These are phyloP conservation scores for Sclerotinia nivalis DNA, from an alignment of 2,329 filamentous ascomycete species.

Conservation along the genomic window DNA sequence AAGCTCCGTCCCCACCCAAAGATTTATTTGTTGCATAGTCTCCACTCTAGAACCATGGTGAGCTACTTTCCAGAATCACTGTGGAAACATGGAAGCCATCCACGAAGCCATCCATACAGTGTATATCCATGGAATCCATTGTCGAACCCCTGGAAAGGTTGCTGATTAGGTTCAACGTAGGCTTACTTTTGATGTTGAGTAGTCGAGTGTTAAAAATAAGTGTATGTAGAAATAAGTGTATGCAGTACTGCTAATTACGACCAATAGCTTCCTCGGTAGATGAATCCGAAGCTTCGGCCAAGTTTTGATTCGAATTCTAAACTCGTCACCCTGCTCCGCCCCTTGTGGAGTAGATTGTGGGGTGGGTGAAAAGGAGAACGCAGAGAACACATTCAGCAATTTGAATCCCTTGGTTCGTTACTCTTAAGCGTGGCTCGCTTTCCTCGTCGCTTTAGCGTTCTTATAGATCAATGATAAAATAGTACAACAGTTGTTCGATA, in stretches of 20 bases:
- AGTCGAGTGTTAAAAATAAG: neutral
- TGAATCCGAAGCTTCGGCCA: neutral
- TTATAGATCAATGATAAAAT: constrained; percentile 1
- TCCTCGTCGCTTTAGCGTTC: neutral
- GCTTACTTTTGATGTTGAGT: neutral
- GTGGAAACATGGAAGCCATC: constrained; percentile 3
- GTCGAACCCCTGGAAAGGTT: neutral
- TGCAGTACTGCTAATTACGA: neutral
- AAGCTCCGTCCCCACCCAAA: neutral
- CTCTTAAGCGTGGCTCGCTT: too few relatives aligned
- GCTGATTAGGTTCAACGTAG: neutral
- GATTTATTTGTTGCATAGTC: constrained; percentile 2
- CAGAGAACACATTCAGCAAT: neutral
- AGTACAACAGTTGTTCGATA: neutral
- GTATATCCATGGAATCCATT: neutral
- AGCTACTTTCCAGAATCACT: constrained; percentile 17
- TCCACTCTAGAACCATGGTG: neutral
- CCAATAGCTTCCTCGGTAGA: constrained; percentile 4
- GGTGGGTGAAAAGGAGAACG: neutral
- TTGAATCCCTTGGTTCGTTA: neutral
- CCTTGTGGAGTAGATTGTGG: constrained; percentile 6
- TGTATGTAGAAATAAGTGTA: neutral
- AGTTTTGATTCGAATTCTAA: constrained; percentile 8
- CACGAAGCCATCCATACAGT: too few relatives aligned
- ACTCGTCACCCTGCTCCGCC: constrained; percentile 11